A percentile compares a stretch with the other conserved stretches of the same genome.
These are phyloP conservation scores for Myrmaecium sp. DNA, from an alignment of 2,329 filamentous ascomycete genomes.

Conservation along the genomic window DNA sequence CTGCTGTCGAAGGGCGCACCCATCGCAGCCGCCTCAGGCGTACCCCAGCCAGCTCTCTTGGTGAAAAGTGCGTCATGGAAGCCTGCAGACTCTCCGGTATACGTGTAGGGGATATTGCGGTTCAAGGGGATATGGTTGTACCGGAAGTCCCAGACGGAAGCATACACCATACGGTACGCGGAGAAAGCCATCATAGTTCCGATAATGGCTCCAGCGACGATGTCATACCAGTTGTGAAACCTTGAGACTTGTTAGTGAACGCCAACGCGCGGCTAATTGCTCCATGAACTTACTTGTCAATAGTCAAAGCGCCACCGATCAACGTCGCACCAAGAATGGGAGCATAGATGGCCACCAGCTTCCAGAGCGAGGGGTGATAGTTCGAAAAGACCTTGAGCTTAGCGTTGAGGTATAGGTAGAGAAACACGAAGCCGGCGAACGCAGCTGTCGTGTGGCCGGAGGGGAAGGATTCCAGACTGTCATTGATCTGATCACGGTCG, in stretches of 20 bases:
- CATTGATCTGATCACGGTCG: conserved; percentile 45
- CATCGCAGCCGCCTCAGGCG: conserved; percentile 19
- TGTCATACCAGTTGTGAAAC: conserved; percentile 56
- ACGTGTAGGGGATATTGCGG: conserved; percentile 38
- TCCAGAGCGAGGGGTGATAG: conserved; percentile 60
- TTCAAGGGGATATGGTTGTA: conserved; percentile 50
- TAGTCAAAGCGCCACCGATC: conserved; percentile 52
- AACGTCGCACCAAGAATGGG: conserved; percentile 51
- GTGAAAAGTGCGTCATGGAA: conserved; percentile 42
- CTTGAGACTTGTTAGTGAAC: not conserved
- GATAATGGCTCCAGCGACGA: conserved; percentile 48
- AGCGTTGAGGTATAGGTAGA: conserved; percentile 59
- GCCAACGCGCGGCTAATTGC: not conserved
- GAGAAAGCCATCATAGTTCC: conserved; percentile 49
- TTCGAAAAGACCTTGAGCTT: conserved; percentile 62
- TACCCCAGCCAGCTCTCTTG: conserved; percentile 43
- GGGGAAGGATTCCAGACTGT: conserved; percentile 54
- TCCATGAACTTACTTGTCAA: conserved; percentile 37
- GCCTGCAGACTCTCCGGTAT: conserved; percentile 24
- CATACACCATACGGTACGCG: conserved; percentile 50
- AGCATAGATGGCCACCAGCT: conserved; percentile 45
- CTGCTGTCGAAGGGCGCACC: conserved; percentile 29
- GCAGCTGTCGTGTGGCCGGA: conserved; percentile 59
- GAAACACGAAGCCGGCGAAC: conserved; percentile 53
- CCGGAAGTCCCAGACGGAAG: conserved; percentile 51